Conservation (phyloP, 495 filamentous ascomycete species). For the Annulohypoxylon bovei region DNA sequence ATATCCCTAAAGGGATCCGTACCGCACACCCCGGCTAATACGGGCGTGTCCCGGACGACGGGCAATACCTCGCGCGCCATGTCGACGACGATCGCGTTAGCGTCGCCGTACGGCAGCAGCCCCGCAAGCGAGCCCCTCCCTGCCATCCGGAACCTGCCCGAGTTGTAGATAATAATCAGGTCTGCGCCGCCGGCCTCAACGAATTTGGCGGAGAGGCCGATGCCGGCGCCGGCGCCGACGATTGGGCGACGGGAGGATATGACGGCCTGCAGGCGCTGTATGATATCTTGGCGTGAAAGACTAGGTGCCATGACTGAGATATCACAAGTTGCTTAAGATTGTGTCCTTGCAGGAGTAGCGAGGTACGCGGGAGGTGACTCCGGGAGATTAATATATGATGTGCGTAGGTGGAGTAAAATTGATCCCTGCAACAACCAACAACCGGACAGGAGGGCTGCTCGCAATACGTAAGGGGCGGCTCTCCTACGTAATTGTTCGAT, state of each 20-base stretch:
- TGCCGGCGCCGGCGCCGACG: constrained; percentile 76
- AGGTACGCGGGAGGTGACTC: too few species aligned
- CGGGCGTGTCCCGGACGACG: constrained; percentile 66
- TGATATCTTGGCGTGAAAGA: constrained; percentile 62
- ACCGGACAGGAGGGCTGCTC: neutral
- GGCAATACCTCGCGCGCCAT: constrained; percentile 73
- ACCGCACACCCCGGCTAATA: constrained; percentile 73
- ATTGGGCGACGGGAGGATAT: constrained; percentile 65
- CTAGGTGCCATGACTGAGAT: constrained; percentile 46
- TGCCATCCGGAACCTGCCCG: constrained; percentile 78
- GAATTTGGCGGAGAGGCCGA: constrained; percentile 76
- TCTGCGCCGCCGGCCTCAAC: constrained; percentile 73
- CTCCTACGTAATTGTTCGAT: neutral
- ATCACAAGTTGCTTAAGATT: neutral
- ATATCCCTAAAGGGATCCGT: constrained; percentile 73
- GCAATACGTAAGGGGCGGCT: neutral
- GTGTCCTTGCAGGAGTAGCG: neutral
- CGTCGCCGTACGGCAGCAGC: constrained; percentile 77
- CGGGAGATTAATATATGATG: neutral
- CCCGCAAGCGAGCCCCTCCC: constrained; percentile 75
- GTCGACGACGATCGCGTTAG: constrained; percentile 73
- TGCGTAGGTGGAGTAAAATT: neutral
- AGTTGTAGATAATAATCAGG: constrained; percentile 78
- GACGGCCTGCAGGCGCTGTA: constrained; percentile 62
- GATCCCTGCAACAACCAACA: neutral